Evolutionary conservation across 2,329 filamentous ascomycete genomes (phyloP).

Genomic region (Fusarium luffae): DNA sequence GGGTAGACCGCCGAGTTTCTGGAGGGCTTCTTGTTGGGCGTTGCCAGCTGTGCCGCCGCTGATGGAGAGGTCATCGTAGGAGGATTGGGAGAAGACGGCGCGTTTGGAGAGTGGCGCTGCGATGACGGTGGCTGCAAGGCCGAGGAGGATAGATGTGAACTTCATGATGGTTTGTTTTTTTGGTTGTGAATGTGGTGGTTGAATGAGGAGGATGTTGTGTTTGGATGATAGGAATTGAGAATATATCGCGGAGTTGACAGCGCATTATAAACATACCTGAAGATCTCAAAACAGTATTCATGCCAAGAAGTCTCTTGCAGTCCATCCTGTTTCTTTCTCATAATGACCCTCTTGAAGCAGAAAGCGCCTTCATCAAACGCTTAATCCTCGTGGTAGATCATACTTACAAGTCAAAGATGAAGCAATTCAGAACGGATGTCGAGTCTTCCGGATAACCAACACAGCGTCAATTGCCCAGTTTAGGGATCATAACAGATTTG

Average conservation of each 20-base stretch:
- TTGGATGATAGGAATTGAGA: neutral
- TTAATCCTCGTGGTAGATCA: neutral
- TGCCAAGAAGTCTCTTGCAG: accelerated
- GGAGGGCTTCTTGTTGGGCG: constrained; percentile 56
- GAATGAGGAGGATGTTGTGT: neutral
- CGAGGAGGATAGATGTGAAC: constrained; percentile 49
- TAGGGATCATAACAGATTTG: neutral
- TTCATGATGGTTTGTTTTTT: constrained; percentile 44
- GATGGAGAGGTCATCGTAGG: constrained; percentile 61
- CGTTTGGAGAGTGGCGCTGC: constrained; percentile 47
- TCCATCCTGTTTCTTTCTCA: neutral
- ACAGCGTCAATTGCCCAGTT: too few species aligned
- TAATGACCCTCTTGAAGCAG: neutral
- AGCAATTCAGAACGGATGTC: constrained; percentile 1
- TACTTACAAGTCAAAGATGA: neutral
- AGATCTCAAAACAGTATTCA: neutral
- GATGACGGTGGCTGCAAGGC: constrained; percentile 43
- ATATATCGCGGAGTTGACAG: neutral
- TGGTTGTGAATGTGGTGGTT: neutral
- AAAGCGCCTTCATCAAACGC: neutral
- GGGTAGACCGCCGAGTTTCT: constrained; percentile 51
- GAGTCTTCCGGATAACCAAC: neutral
- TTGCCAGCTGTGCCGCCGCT: constrained; percentile 59
- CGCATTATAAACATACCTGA: neutral
- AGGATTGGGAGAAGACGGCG: constrained; percentile 49